These are phyloP conservation scores for Quercus cerris DNA, from an alignment of 306 rosid species.

Conservation along the genomic window DNA sequence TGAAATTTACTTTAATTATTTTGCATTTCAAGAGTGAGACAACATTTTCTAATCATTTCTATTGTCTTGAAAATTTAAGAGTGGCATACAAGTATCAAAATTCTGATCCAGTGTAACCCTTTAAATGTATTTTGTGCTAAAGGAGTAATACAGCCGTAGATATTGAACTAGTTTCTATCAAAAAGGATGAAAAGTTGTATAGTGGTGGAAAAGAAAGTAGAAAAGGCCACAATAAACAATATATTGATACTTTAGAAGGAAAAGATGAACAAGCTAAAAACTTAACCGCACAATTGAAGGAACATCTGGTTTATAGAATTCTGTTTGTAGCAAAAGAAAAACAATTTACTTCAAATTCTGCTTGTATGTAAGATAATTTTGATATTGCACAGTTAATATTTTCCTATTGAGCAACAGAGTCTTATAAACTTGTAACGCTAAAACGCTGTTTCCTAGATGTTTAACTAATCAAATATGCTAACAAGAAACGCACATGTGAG, in stretches of 20 bases:
- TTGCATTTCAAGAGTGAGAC: not conserved
- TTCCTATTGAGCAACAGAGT: not conserved
- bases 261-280: not conserved
- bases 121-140: not conserved
- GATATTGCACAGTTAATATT: not conserved
- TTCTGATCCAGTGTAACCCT: not conserved
- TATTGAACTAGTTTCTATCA: not conserved
- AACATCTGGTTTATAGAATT: conserved; percentile 5
- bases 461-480: too few relatives aligned
- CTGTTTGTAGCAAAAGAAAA: not conserved
- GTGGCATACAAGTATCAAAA: not conserved
- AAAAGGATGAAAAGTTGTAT: not conserved
- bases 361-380: not conserved
- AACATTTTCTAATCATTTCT: not conserved
- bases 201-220: not conserved
- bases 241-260: not conserved
- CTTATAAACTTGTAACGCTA: not conserved
- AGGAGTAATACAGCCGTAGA: not conserved
- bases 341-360: not conserved
- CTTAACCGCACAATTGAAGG: not conserved
- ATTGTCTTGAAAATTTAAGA: conserved; percentile 1
- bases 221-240: not conserved
- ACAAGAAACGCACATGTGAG: too few relatives aligned
- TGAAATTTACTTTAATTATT: not conserved
- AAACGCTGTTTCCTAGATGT: not conserved